Evolutionary conservation across 202 grass and related monocot genomes (phyloP), one percentile per base, ranked within the genome.

Genomic region (Alloteropsis angusta): DNA sequence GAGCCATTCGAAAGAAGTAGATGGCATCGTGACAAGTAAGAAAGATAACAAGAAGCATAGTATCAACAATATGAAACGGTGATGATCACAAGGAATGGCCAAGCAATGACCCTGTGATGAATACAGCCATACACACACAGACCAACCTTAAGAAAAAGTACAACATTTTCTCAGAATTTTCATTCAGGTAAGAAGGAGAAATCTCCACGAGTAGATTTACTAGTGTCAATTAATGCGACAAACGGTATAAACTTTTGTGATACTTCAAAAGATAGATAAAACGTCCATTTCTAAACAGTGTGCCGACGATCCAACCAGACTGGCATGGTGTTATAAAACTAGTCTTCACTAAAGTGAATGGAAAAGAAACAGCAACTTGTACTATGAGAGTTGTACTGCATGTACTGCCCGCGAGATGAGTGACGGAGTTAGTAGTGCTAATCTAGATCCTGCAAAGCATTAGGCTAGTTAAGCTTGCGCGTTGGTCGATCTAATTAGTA

Each of bases 321-420:
- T 19, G 14, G 45, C 55, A 77, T 64, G 1, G 8, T 9, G 28
- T 44, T 53, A 26, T 49, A 37, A 50, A 69, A 80, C 73, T 81
- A 37, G 35, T 18, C 13, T 38, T 45, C 60, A 69, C 53, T 43
- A 76, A 16, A 34, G 36, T 53, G 14, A 6, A 41, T 4, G 15
- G 22, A 65, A 53, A 18, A 53, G 43, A 69, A 68, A 44, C 9
- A 42, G 4, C 18, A 63, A 63, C 16, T 78, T 69, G 65, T 82
- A 30, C 55, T 56, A 32, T 7, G 12, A 46, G 48, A 65, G 48
- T 30, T 85, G 68, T 79, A 63, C 75, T 77, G 46, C 47, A 48
- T 65, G 65, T 69, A 76, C 25, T 70, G 78, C 57, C 82, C 34
- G 60, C 30, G 13, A 35, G 26, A 65, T 15, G 22, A 55, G 22